Evolutionary conservation across 208 protist genomes (phyloP).

Genomic region (Leptomonas seymouri): DNA sequence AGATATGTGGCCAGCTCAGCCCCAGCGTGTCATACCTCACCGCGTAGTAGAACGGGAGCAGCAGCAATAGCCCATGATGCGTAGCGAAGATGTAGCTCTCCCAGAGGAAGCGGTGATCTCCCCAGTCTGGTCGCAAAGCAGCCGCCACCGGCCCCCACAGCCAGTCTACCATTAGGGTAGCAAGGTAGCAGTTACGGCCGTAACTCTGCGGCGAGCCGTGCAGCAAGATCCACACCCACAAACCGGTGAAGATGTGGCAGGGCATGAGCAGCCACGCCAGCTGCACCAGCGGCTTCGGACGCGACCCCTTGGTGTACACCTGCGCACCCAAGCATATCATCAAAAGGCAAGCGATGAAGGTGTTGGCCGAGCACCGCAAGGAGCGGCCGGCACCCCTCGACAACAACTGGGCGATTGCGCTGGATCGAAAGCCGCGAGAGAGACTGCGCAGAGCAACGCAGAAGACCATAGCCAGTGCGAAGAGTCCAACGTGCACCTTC

Average conservation of each 20-base stretch:
- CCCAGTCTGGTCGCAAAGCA: constrained; percentile 50
- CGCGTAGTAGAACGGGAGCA: constrained; percentile 73
- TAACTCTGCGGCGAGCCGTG: constrained; percentile 38
- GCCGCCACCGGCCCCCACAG: constrained; percentile 51
- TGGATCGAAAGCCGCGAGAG: constrained; percentile 34
- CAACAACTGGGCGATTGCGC: constrained; percentile 22
- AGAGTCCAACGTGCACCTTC: constrained; percentile 62
- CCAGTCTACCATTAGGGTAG: constrained; percentile 62
- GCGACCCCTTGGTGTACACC: constrained; percentile 47
- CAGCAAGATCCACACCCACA: constrained; percentile 58
- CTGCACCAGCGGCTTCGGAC: constrained; percentile 71
- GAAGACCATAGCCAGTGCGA: constrained; percentile 37
- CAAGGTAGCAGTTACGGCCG: constrained; percentile 56
- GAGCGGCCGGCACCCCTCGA: constrained; percentile 26
- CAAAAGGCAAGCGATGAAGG: constrained; percentile 34
- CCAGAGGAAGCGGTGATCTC: constrained; percentile 59
- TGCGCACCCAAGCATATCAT: constrained; percentile 47
- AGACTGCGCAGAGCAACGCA: constrained; percentile 34
- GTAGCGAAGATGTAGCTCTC: constrained; percentile 60
- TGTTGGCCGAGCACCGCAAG: constrained; percentile 46
- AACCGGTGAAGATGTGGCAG: constrained; percentile 70
- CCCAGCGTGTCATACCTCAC: constrained; percentile 53
- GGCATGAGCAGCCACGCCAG: constrained; percentile 85
- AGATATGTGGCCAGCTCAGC: constrained; percentile 44
- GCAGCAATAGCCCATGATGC: constrained; percentile 65